These are phyloP conservation scores for Colletotrichum caudatum DNA, from an alignment of 2,329 filamentous ascomycete species.

Conservation along the genomic window DNA sequence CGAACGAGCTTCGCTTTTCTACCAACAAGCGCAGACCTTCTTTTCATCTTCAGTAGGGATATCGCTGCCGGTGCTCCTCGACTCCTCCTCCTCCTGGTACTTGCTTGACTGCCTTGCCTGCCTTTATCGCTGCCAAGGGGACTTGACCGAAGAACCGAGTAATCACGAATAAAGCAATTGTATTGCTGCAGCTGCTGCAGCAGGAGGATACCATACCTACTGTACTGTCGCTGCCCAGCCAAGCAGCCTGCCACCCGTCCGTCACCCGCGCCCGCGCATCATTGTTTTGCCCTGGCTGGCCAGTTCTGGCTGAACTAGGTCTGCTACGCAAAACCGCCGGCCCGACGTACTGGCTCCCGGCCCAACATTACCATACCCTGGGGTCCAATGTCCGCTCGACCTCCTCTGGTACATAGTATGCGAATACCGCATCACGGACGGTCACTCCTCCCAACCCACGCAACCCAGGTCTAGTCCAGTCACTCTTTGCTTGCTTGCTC, in stretches of 20 bases:
- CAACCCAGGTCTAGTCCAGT: neutral
- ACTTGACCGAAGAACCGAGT: conserved; percentile 8
- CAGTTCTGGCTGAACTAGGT: conserved; percentile 38
- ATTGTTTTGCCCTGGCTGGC: conserved; percentile 26
- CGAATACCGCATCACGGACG: neutral
- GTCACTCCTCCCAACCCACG: neutral
- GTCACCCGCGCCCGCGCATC: neutral
- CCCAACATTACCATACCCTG: conserved; percentile 25
- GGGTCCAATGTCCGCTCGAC: conserved; percentile 21
- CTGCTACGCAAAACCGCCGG: conserved; percentile 35
- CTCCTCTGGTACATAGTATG: too few relatives aligned
- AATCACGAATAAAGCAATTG: conserved; percentile 19
- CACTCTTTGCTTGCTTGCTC: conserved; percentile 1
- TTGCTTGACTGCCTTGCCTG: neutral
- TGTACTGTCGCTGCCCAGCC: conserved; percentile 14
- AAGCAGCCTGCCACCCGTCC: conserved; percentile 26
- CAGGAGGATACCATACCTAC: neutral
- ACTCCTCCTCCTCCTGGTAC: conserved; percentile 5
- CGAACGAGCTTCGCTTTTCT: neutral
- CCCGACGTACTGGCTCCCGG: conserved; percentile 41
- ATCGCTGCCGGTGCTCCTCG: conserved; percentile 23
- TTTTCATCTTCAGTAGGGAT: conserved; percentile 20
- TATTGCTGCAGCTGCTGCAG: too few relatives aligned
- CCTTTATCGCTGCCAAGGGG: conserved; percentile 24
- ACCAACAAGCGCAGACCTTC: conserved; percentile 1